phyloP scores from a whole-genome alignment of 495 filamentous ascomycete species.

The Tetracladium marchalianum region DNA sequence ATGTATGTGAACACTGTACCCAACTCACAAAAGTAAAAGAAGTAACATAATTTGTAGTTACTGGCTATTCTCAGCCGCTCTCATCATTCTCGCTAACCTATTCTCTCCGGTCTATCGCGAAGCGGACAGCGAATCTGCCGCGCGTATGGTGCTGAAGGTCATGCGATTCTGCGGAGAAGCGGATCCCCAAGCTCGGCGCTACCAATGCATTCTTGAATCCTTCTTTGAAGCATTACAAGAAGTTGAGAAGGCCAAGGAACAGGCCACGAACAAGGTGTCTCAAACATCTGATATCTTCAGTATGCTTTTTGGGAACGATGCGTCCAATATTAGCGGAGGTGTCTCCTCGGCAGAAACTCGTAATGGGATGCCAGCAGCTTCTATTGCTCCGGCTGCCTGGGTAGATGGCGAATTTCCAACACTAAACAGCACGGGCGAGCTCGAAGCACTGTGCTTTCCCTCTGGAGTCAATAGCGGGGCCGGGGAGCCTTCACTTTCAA shows the following conservation, averaged over 20 bases:
- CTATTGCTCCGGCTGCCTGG: neutral
- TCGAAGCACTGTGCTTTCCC: neutral
- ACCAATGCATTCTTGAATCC: slow-evolving; percentile 2
- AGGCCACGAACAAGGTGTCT: neutral
- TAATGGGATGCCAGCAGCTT: no score
- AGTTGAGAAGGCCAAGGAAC: neutral
- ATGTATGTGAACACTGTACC: neutral
- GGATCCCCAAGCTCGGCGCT: slow-evolving; percentile 1
- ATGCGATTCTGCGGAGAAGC: slow-evolving; percentile 1
- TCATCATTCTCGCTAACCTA: slow-evolving; percentile 2
- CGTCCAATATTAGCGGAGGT: no score
- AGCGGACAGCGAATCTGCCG: neutral
- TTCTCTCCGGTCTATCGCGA: slow-evolving; percentile 1
- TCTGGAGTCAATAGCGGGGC: neutral
- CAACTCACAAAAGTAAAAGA: neutral
- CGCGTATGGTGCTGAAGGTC: neutral
- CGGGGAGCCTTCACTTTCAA: neutral
- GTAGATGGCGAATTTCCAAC: neutral
- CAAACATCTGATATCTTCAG: neutral
- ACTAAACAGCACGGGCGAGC: neutral
- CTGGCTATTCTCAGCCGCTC: slow-evolving; percentile 1
- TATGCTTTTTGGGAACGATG: neutral
- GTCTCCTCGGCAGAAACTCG: no score
- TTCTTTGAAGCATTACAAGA: neutral
- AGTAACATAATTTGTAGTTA: neutral